A percentile compares a stretch with the other conserved stretches of the same genome.
Conservation (phyloP, 2,329 filamentous ascomycete genomes). For the Grosmannia serpens region DNA sequence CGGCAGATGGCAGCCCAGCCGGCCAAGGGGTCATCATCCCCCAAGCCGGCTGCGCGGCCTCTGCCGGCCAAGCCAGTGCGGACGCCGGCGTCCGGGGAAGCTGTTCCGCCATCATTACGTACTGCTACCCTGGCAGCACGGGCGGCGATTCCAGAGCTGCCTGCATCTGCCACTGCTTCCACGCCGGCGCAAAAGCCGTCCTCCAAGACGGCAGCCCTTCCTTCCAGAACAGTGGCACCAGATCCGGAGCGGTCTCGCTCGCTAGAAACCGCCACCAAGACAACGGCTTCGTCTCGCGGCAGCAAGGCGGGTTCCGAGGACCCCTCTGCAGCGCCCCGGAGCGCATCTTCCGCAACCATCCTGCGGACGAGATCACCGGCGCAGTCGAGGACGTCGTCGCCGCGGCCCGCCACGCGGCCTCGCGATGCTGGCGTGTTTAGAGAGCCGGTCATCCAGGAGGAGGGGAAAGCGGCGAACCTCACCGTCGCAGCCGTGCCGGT, state of each 20-base stretch:
- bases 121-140: no score
- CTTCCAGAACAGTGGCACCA: background rate
- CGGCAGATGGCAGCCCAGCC: background rate
- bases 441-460: no score
- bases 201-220: background rate
- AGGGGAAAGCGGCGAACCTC: no score
- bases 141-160: background rate
- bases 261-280: background rate
- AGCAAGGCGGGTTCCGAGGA: background rate
- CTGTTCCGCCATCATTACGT: no score
- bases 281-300: background rate
- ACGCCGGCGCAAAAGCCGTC: background rate
- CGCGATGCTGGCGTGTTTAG: no score
- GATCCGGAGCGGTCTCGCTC: no score
- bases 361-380: no score
- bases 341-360: no score
- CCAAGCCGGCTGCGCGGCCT: background rate
- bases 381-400: no score
- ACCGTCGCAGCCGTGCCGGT: no score
- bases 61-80: background rate
- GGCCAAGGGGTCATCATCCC: background rate
- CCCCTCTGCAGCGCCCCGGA: background rate
- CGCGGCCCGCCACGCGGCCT: no score
- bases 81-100: background rate
- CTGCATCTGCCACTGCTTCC: background rate